A percentile compares a stretch with the other conserved stretches of the same genome.
phyloP scores from a whole-genome alignment of 2,329 filamentous ascomycete genomes.

The Bisporella sp. region DNA sequence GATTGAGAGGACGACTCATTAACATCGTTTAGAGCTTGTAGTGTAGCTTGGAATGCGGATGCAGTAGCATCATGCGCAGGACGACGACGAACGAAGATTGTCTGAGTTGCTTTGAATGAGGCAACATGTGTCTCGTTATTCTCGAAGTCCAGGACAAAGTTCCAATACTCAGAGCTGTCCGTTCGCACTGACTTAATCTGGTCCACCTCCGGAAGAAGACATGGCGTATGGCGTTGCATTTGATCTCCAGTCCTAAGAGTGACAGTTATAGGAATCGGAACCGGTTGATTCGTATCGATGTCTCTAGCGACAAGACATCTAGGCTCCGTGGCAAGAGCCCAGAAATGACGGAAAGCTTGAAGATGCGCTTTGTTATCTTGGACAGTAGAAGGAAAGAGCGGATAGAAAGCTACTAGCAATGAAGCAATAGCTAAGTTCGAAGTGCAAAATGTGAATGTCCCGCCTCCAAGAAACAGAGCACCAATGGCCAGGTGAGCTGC shows the following conservation, averaged over 20 bases:
- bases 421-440: conserved; percentile 81
- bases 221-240: conserved; percentile 27
- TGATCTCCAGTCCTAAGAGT: conserved; percentile 21
- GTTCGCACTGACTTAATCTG: conserved; percentile 42
- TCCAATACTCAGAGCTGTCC: conserved; percentile 55
- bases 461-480: conserved; percentile 83
- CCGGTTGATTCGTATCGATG: conserved; percentile 72
- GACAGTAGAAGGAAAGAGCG: conserved; percentile 80
- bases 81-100: conserved; percentile 55
- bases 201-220: conserved; percentile 39
- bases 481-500: conserved; percentile 90
- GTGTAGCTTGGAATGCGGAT: conserved; percentile 55
- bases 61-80: conserved; percentile 45
- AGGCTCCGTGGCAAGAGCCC: conserved; percentile 87
- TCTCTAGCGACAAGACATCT: conserved; percentile 86
- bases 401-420: conserved; percentile 87
- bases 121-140: conserved; percentile 46
- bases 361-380: conserved; percentile 93
- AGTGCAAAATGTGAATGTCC: conserved; percentile 85
- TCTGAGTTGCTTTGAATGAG: conserved; percentile 54
- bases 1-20: conserved; percentile 38
- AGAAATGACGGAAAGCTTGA: conserved; percentile 94
- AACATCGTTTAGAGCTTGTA: conserved; percentile 55
- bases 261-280: conserved; percentile 66
- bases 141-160: conserved; percentile 57